Percentiles rank a stretch among this genome's conserved stretches.
Conservation (phyloP, 805 yeast species). For the Cyberlindnera petersonii region DNA sequence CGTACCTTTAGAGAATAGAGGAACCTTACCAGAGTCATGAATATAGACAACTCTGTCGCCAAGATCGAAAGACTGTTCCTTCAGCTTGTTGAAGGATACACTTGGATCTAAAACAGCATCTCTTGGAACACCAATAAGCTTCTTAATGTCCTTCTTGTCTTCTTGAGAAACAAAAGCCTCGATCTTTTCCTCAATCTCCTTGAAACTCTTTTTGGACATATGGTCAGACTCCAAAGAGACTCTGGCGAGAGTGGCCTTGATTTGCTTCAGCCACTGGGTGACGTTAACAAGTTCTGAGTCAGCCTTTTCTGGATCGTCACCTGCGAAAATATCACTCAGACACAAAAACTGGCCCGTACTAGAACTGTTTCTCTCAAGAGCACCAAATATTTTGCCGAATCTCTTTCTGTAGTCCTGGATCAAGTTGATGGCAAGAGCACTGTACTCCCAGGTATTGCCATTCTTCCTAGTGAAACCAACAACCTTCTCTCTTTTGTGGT, state of each 20-base stretch:
- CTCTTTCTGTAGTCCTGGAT: conserved; percentile 53
- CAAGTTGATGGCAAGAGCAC: conserved; percentile 66
- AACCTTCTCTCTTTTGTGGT: conserved; percentile 73
- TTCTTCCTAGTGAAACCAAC: conserved; percentile 76
- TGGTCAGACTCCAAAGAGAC: conserved; percentile 79
- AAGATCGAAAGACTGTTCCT: conserved; percentile 69
- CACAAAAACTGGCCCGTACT: conserved; percentile 29
- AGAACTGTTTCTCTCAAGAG: conserved; percentile 30
- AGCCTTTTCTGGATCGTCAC: conserved; percentile 30
- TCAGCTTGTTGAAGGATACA: conserved; percentile 64
- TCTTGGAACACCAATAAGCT: conserved; percentile 77
- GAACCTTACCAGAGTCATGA: conserved; percentile 85
- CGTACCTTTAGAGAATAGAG: conserved; percentile 83
- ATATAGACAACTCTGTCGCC: conserved; percentile 91
- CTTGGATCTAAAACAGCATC: conserved; percentile 76
- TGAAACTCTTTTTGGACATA: conserved; percentile 60
- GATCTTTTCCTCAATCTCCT: conserved; percentile 60
- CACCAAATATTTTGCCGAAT: conserved; percentile 59
- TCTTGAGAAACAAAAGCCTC: conserved; percentile 42
- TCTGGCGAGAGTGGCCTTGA: conserved; percentile 52
- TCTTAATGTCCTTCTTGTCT: conserved; percentile 46
- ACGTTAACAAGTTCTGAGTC: conserved; percentile 30
- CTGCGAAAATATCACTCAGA: conserved; percentile 32
- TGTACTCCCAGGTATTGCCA: conserved; percentile 75
- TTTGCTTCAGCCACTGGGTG: conserved; percentile 41